Conservation (phyloP, 805 yeast genomes). For the Pichia phayaonensis region DNA sequence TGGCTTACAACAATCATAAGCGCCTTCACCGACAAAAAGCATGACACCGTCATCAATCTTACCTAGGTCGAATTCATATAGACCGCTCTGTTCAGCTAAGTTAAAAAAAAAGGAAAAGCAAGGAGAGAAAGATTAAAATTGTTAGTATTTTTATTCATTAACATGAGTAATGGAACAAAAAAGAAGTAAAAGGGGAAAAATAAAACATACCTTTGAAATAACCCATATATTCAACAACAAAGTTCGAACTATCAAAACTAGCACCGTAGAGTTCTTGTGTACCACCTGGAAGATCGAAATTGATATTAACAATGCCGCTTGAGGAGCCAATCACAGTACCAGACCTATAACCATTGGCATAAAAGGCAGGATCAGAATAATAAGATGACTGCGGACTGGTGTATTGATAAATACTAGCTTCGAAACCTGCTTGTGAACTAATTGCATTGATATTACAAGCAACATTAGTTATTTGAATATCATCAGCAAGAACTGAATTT, state of each 20-base stretch:
- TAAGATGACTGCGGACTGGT: not conserved
- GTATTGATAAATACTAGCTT: not conserved
- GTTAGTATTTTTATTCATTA: too few species aligned
- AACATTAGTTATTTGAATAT: not conserved
- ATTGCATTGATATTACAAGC: not conserved
- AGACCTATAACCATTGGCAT: slow-evolving; percentile 2
- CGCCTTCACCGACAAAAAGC: slow-evolving; percentile 25
- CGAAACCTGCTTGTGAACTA: not conserved
- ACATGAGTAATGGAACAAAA: not conserved
- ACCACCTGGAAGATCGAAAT: not conserved
- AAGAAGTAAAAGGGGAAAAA: not conserved
- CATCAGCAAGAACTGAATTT: not conserved
- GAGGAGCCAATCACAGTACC: slow-evolving; percentile 1
- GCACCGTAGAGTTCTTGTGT: slow-evolving; percentile 1
- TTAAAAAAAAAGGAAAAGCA: not conserved
- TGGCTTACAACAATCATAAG: slow-evolving; percentile 28
- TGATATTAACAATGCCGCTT: slow-evolving; percentile 1
- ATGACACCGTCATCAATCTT: slow-evolving; percentile 26
- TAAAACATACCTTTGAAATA: slow-evolving; percentile 7
- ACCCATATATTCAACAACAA: slow-evolving; percentile 6
- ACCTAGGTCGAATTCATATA: slow-evolving; percentile 16
- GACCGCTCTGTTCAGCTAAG: slow-evolving; percentile 22
- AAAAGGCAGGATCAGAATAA: slow-evolving; percentile 3
- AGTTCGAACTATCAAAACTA: not conserved
- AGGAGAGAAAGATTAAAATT: too few species aligned